phyloP scores from a whole-genome alignment of 495 filamentous ascomycete genomes.

The Rhypophila decipiens region DNA sequence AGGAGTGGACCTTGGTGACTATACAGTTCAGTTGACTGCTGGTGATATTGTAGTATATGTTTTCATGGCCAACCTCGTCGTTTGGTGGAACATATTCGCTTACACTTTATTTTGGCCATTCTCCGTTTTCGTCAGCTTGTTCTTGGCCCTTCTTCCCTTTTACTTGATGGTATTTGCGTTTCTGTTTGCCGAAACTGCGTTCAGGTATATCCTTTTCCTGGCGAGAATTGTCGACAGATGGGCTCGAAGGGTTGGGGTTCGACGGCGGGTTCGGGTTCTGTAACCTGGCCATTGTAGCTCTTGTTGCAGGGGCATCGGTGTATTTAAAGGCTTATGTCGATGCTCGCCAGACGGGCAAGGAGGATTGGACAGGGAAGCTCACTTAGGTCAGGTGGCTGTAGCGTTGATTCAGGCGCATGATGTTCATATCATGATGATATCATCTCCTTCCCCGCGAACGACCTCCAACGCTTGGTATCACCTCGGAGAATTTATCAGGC shows the following conservation, averaged over 20 bases:
- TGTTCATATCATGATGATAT: too few species aligned
- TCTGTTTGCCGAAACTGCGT: neutral
- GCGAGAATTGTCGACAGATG: neutral
- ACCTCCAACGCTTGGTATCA: too few species aligned
- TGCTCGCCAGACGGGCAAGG: neutral
- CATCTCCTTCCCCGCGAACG: too few species aligned
- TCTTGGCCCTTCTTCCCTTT: neutral
- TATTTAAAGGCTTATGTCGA: neutral
- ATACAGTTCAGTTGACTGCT: neutral
- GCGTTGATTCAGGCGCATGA: too few species aligned
- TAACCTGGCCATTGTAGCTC: neutral
- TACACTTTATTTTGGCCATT: neutral
- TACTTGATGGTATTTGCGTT: neutral
- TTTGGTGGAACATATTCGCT: neutral
- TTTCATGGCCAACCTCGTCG: too few species aligned
- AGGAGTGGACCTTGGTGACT: neutral
- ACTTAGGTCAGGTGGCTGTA: too few species aligned
- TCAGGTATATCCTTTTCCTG: neutral
- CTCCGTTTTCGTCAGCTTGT: neutral
- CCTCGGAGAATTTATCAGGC: too few species aligned
- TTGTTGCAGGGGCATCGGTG: neutral
- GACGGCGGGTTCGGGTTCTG: neutral
- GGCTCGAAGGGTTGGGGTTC: neutral
- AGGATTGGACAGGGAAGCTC: slow-evolving; percentile 3
- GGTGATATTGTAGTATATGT: too few species aligned